Evolutionary conservation across 257 asterid genomes (phyloP), one percentile per base, ranked within the genome.

Genomic region (Salvia rosmarinus): DNA sequence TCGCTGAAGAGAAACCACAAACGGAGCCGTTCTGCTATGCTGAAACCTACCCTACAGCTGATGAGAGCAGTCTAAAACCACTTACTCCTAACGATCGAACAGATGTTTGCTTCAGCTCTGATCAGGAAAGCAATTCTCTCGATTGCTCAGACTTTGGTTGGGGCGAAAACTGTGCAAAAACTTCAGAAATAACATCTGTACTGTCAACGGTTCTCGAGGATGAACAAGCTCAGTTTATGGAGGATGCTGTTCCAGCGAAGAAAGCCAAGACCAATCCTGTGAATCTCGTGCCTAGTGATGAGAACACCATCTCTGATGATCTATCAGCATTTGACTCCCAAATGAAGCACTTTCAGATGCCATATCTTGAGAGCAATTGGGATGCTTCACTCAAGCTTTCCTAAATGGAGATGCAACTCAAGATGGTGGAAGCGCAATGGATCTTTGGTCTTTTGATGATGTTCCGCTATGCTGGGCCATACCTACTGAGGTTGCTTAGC

Each of bases 381-480:
- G 93, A 88, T 64, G 84, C 96, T 12, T 83, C 97, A 0, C 81
- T 83, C 7, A 92, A 47, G 84, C 86, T 37, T 82, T 90, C 77
- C 88, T 92, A 21, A 85, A 84, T 42, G 90, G 87, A 72, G 86
- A 82, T 17, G 68, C 76, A 28, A 73, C 81, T 77, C 88, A 80
- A 78, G 90, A 84, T 12, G 84, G 83, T 58, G 95, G 78, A 21
- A 87, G 75, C 10, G 78, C 78, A 13, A 82, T 86, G 86, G 90
- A 87, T 76, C 91, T 92, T 39, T 92, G 98, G 98, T 58, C 86
- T 50, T 87, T 87, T 3, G 95, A 87, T 32, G 95, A 90, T 72
- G 74, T 85, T 61, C 74, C 88, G 72, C 89, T 6, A 65, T 90
- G 80, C 59, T 85, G 85, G 93, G 80, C 52, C 79, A 82, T 23